Evolutionary conservation across 129 eudicot genomes (phyloP).

Genomic region (Scalesia atractyloides): DNA sequence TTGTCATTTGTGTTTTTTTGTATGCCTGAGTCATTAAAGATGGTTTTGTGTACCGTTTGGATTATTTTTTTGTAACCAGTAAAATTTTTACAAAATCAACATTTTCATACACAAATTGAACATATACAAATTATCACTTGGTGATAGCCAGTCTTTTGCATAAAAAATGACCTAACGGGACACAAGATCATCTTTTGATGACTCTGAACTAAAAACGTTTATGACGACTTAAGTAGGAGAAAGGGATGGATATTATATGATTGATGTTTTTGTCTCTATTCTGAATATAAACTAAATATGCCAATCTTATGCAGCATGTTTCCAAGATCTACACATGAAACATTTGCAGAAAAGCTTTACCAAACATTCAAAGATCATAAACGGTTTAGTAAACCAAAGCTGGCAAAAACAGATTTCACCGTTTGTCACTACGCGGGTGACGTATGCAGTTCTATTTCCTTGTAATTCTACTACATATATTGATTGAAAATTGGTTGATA

Average conservation of each 20-base stretch:
- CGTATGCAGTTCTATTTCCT: constrained; percentile 48
- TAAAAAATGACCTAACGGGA: neutral
- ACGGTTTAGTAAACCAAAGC: constrained; percentile 86
- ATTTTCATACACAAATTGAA: neutral
- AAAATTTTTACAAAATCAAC: neutral
- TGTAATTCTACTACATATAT: neutral
- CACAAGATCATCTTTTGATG: neutral
- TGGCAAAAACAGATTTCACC: constrained; percentile 81
- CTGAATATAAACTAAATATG: constrained; percentile 15
- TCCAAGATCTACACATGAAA: constrained; percentile 93
- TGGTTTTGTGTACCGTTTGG: neutral
- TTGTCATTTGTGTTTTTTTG: too few species aligned
- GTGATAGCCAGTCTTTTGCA: neutral
- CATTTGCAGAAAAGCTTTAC: constrained; percentile 89
- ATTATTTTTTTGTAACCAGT: neutral
- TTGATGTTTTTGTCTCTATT: constrained; percentile 3
- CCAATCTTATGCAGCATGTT: constrained; percentile 63
- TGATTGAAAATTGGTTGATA: neutral
- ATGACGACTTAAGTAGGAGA: neutral
- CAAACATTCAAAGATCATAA: constrained; percentile 80
- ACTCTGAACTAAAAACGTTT: neutral
- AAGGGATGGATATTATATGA: neutral
- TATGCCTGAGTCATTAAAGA: too few species aligned
- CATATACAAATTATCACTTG: neutral
- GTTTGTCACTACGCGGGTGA: constrained; percentile 92